Evolutionary conservation across 768 basidiomycete species (phyloP).

Genomic region (Rhodotorula taiwanensis): DNA sequence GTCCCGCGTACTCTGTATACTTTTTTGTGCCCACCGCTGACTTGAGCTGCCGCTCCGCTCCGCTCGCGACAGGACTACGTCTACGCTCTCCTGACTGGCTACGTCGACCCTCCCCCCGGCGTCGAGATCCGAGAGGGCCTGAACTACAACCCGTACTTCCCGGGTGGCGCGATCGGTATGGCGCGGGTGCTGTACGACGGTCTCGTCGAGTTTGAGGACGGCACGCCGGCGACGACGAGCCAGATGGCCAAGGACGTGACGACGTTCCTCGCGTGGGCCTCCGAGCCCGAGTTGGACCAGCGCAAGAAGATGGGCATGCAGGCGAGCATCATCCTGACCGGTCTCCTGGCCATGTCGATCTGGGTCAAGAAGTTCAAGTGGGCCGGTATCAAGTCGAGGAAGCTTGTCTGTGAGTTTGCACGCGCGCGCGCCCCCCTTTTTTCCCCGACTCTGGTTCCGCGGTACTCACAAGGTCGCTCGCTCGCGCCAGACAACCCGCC

Average conservation of each 20-base stretch:
- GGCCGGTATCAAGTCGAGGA: constrained; percentile 34
- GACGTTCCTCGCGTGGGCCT: constrained; percentile 49
- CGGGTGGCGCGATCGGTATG: constrained; percentile 97
- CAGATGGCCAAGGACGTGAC: constrained; percentile 99
- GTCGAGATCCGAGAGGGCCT: constrained; percentile 91
- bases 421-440: too few relatives aligned
- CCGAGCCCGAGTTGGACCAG: constrained; percentile 96
- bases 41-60: too few relatives aligned
- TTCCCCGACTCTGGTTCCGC: neutral
- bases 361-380: constrained; percentile 39
- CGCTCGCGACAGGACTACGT: constrained; percentile 69
- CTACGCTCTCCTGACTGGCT: constrained; percentile 93
- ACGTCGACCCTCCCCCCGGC: constrained; percentile 90
- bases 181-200: constrained; percentile 93
- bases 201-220: constrained; percentile 92
- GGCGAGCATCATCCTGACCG: constrained; percentile 67
- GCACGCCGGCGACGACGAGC: constrained; percentile 89
- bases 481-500: constrained; percentile 32
- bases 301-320: constrained; percentile 95
- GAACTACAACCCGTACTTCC: constrained; percentile 99
- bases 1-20: neutral
- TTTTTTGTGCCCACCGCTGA: neutral
- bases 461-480: too few relatives aligned
- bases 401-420: constrained; percentile 31
- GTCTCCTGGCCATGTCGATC: constrained; percentile 10